Evolutionary conservation across 2,329 filamentous ascomycete species (phyloP).

Genomic region (Nemania sp.): DNA sequence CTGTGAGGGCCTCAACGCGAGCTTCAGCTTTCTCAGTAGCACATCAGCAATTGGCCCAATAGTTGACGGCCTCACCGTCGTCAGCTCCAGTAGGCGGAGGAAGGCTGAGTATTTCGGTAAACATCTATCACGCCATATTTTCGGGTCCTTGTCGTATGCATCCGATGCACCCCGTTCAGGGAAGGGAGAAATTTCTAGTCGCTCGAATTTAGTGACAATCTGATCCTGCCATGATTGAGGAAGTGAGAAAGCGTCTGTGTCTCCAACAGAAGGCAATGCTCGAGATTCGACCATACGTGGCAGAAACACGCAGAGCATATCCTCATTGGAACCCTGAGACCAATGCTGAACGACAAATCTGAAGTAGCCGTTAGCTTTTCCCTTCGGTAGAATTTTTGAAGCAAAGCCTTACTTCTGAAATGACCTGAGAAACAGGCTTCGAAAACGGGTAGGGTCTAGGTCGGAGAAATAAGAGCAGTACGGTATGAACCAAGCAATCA

Average conservation of each 20-base stretch:
- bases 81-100: conserved; percentile 63
- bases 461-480: conserved; percentile 84
- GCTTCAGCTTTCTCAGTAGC: conserved; percentile 66
- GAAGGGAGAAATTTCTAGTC: conserved; percentile 65
- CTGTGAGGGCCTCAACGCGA: conserved; percentile 64
- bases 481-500: conserved; percentile 75
- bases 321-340: conserved; percentile 66
- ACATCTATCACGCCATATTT: conserved; percentile 64
- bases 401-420: conserved; percentile 70
- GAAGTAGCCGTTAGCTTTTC: conserved; percentile 36
- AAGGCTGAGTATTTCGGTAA: conserved; percentile 70
- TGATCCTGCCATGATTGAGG: conserved; percentile 73
- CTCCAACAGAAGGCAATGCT: conserved; percentile 56
- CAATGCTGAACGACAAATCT: conserved; percentile 78
- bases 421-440: conserved; percentile 74
- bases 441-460: conserved; percentile 73
- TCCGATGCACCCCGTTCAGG: conserved; percentile 59
- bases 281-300: conserved; percentile 63
- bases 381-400: background rate
- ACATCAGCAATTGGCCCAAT: conserved; percentile 67
- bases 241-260: conserved; percentile 58
- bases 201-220: conserved; percentile 70
- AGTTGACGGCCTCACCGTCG: conserved; percentile 67
- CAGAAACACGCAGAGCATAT: conserved; percentile 69
- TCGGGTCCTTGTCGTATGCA: conserved; percentile 61